Evolutionary conservation across 2,329 filamentous ascomycete species (phyloP), one percentile per base, ranked within the genome.

Genomic region (Fusarium papillatum): DNA sequence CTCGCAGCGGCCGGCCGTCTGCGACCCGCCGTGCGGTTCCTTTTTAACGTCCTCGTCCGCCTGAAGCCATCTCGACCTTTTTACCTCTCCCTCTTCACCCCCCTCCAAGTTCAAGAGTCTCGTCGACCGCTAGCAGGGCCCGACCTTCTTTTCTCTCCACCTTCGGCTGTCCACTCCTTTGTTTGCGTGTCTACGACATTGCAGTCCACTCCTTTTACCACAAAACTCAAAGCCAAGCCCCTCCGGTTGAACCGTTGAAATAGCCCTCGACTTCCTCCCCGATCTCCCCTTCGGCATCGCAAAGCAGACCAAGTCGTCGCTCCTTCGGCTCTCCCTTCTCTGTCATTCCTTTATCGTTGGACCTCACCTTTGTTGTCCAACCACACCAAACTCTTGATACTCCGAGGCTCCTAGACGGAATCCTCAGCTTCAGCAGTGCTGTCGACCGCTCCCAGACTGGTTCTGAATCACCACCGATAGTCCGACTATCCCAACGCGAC

Each of bases 181-280:
- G 64, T 80, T 78, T 80, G 79, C 79, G 79, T 82, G 80, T 82
- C 75, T 78, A 76, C 69, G 74, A 76, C 79, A 82, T 78, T 75
- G 79, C 81, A 80, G 80, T 82, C 79, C 81, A 82, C 76, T 82
- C 81, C 78, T 82, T 80, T 68, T n/a, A 70, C 55, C 31, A 69
- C 63, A 46, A 72, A 79, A 78, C 70, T 76, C 67, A 64, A 78
- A 78, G 63, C 62, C 66, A 75, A 76, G 66, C 64, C 48, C 60
- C 72, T 79, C 77, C 78, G 78, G 78, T 75, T 79, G 78, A 80
- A 79, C 77, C 77, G 71, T 77, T 78, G 75, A 80, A 78, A 80
- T 79, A 74, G 65, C 55, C 73, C 68, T 68, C 71, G 77, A 78
- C 68, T 74, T 76, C 71, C 72, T 70, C 70, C 66, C 69, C 69